phyloP scores from a whole-genome alignment of 2,329 filamentous ascomycete genomes.

The Trichophyton mentagrophytes region DNA sequence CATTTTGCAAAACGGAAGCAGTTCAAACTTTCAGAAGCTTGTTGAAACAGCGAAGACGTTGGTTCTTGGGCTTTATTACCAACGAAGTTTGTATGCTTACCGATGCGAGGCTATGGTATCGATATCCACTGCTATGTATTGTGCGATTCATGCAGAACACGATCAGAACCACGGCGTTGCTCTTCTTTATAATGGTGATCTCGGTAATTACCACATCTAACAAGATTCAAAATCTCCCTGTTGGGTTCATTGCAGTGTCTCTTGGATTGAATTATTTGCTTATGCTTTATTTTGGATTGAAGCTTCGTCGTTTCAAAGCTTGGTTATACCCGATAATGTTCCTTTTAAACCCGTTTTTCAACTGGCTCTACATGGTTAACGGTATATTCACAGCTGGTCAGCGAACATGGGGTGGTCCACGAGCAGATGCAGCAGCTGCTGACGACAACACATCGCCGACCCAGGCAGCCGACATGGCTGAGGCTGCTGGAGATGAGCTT shows the following conservation, averaged over 20 bases:
- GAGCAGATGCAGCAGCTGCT: constrained; percentile 74
- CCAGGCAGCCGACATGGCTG: constrained; percentile 71
- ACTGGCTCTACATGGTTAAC: constrained; percentile 97
- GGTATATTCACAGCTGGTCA: constrained; percentile 90
- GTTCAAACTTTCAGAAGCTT: constrained; percentile 77
- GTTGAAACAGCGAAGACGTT: constrained; percentile 85
- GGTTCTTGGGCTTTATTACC: constrained; percentile 95
- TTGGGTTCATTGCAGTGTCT: constrained; percentile 87
- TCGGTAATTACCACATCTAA: constrained; percentile 76
- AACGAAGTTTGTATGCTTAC: constrained; percentile 98
- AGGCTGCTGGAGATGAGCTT: constrained; percentile 68
- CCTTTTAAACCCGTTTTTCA: constrained; percentile 87
- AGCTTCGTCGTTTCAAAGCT: constrained; percentile 79
- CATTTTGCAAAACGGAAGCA: constrained; percentile 96
- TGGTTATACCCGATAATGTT: constrained; percentile 96
- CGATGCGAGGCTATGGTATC: constrained; percentile 78
- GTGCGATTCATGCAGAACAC: constrained; percentile 94
- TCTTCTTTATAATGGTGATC: constrained; percentile 89
- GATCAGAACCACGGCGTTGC: constrained; percentile 79
- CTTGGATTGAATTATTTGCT: constrained; percentile 86
- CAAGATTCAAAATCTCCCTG: constrained; percentile 62
- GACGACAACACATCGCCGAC: constrained; percentile 63
- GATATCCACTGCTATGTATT: constrained; percentile 74
- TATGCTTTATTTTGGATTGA: constrained; percentile 90
- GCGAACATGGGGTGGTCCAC: constrained; percentile 87